Conservation (phyloP, 139 green algal species). For the Coelastrella sp. region DNA sequence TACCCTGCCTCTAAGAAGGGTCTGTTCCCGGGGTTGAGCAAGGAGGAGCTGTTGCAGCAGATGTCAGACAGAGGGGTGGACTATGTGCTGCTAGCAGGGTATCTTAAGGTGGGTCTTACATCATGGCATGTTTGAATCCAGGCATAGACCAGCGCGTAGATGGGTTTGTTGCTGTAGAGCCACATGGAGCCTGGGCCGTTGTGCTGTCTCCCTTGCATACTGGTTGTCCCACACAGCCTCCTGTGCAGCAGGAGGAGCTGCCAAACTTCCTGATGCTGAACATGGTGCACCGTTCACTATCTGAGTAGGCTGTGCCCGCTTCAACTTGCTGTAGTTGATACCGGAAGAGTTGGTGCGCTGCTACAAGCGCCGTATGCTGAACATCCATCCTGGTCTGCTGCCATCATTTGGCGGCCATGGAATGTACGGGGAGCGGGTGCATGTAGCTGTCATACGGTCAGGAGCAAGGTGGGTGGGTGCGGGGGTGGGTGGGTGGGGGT, state of each 20-base stretch:
- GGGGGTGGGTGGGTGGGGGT: too few relatives aligned
- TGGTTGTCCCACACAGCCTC: not conserved
- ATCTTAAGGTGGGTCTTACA: conserved; percentile 81
- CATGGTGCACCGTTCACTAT: too few relatives aligned
- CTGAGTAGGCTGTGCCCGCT: too few relatives aligned
- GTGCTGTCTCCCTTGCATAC: not conserved
- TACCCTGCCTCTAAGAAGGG: conserved; percentile 83
- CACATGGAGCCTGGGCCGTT: too few relatives aligned
- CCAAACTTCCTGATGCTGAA: too few relatives aligned
- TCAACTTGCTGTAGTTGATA: conserved; percentile 76
- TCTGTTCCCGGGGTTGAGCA: conserved; percentile 58
- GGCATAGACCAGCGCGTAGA: too few relatives aligned
- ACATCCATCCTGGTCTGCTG: conserved; percentile 98
- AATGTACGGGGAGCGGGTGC: conserved; percentile 93
- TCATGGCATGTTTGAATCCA: not conserved
- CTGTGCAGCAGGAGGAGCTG: too few relatives aligned
- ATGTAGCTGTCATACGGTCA: conserved; percentile 92
- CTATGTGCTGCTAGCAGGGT: conserved; percentile 94
- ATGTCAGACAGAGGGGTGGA: conserved; percentile 69
- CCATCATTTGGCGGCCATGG: conserved; percentile 97
- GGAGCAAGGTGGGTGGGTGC: conserved; percentile 74
- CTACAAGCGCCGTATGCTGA: conserved; percentile 92
- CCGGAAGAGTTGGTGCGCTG: conserved; percentile 81
- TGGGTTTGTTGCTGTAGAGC: too few relatives aligned
- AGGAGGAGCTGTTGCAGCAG: conserved; percentile 68